Conservation (phyloP, 1,139 yeast species). For the Sugiyamaella japonica region DNA sequence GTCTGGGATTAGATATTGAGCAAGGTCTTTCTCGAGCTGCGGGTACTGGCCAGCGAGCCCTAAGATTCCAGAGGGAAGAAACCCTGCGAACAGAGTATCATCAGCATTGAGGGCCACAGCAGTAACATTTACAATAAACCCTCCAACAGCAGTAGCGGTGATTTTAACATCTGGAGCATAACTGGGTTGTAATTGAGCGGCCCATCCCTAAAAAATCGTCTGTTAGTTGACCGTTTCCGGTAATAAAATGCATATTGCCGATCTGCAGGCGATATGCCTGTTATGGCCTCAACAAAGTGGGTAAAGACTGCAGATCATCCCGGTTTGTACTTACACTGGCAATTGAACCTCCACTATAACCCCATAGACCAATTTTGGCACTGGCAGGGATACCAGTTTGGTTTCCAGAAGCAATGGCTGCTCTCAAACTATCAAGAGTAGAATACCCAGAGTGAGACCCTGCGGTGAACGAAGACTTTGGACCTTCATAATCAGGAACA, state of each 20-base stretch:
- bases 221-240: not conserved
- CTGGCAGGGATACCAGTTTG: constrained; percentile 24
- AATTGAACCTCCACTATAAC: constrained; percentile 38
- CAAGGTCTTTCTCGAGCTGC: constrained; percentile 22
- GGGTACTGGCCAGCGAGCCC: constrained; percentile 38
- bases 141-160: constrained; percentile 29
- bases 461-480: constrained; percentile 28
- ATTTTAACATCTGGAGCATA: constrained; percentile 36
- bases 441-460: constrained; percentile 29
- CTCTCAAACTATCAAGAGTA: constrained; percentile 30
- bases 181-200: constrained; percentile 33
- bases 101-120: constrained; percentile 26
- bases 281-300: too few relatives aligned
- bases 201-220: constrained; percentile 24
- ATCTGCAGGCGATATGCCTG: not conserved
- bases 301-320: not conserved
- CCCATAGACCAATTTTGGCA: constrained; percentile 29
- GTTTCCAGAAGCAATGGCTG: constrained; percentile 25
- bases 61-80: constrained; percentile 33
- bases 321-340: constrained; percentile 22
- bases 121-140: constrained; percentile 28
- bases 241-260: not conserved
- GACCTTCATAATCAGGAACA: constrained; percentile 31
- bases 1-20: constrained; percentile 17
- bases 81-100: constrained; percentile 30